Percentiles rank a stretch among this genome's conserved stretches.
phyloP scores from a whole-genome alignment of 495 filamentous ascomycete species.

The Hyaloscypha hepaticicola region DNA sequence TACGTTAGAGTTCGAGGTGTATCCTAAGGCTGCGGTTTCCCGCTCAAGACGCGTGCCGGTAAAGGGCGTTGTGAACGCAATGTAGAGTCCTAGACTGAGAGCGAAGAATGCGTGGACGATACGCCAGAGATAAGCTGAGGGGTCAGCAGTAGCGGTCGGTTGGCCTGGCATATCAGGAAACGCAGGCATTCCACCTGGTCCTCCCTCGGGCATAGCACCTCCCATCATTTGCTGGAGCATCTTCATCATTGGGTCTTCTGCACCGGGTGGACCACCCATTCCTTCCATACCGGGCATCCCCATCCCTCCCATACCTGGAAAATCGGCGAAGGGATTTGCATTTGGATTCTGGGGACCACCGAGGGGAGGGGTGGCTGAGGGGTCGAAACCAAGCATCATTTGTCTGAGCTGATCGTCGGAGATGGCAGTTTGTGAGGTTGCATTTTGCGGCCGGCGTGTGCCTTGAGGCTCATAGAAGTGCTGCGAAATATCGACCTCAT shows the following conservation, averaged over 20 bases:
- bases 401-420: slow-evolving; percentile 39
- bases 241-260: slow-evolving; percentile 59
- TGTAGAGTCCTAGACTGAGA: slow-evolving; percentile 67
- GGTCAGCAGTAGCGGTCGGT: slow-evolving; percentile 35
- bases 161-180: slow-evolving; percentile 33
- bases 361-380: slow-evolving; percentile 36
- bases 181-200: slow-evolving; percentile 37
- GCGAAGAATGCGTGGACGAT: slow-evolving; percentile 74
- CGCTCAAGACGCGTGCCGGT: slow-evolving; percentile 52
- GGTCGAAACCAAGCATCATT: slow-evolving; percentile 47
- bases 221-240: slow-evolving; percentile 62
- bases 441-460: slow-evolving; percentile 35
- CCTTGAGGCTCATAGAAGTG: slow-evolving; percentile 50
- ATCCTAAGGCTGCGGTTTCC: slow-evolving; percentile 33
- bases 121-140: slow-evolving; percentile 61
- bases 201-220: slow-evolving; percentile 37
- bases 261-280: slow-evolving; percentile 32
- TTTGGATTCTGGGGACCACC: slow-evolving; percentile 14
- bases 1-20: slow-evolving; percentile 23
- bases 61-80: slow-evolving; percentile 63
- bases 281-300: slow-evolving; percentile 27
- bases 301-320: slow-evolving; percentile 33
- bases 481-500: slow-evolving; percentile 67
- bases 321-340: slow-evolving; percentile 35
- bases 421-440: slow-evolving; percentile 37